Conservation (phyloP, 352 stramenopile genomes). For the Pythium rishiriense region DNA sequence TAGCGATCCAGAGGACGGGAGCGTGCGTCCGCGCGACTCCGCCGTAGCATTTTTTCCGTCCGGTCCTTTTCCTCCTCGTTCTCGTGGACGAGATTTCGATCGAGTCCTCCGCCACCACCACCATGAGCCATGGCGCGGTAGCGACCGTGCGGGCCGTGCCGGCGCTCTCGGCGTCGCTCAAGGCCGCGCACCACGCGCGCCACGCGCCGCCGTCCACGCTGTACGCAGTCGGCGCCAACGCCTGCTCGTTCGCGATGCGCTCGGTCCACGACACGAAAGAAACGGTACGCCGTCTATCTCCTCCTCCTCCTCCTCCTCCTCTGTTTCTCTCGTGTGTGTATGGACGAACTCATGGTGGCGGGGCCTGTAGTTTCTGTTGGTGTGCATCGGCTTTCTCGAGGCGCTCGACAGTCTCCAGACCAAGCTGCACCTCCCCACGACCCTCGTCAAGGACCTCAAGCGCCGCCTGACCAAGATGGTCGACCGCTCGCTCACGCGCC, state of each 20-base stretch:
- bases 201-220: slow-evolving; percentile 18
- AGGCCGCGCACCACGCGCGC: slow-evolving; percentile 3
- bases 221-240: slow-evolving; percentile 38
- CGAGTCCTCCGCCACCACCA: too few relatives aligned
- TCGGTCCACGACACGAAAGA: slow-evolving; percentile 75
- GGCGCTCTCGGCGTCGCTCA: slow-evolving; percentile 12
- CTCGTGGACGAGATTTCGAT: too few relatives aligned
- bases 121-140: slow-evolving; percentile 28
- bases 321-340: not conserved
- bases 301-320: not conserved
- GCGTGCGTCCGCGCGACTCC: not conserved
- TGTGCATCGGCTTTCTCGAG: slow-evolving; percentile 76
- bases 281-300: slow-evolving; percentile 35
- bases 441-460: slow-evolving; percentile 77
- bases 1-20: not conserved
- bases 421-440: slow-evolving; percentile 60
- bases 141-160: slow-evolving; percentile 13
- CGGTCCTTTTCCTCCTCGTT: too few relatives aligned
- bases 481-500: slow-evolving; percentile 40
- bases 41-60: slow-evolving; percentile 11
- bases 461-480: slow-evolving; percentile 67
- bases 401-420: slow-evolving; percentile 76
- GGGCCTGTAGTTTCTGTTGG: slow-evolving; percentile 68
- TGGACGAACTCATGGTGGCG: not conserved
- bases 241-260: slow-evolving; percentile 59